phyloP scores from a whole-genome alignment of 164 flowering plant species.

The Pachysandra terminalis region DNA sequence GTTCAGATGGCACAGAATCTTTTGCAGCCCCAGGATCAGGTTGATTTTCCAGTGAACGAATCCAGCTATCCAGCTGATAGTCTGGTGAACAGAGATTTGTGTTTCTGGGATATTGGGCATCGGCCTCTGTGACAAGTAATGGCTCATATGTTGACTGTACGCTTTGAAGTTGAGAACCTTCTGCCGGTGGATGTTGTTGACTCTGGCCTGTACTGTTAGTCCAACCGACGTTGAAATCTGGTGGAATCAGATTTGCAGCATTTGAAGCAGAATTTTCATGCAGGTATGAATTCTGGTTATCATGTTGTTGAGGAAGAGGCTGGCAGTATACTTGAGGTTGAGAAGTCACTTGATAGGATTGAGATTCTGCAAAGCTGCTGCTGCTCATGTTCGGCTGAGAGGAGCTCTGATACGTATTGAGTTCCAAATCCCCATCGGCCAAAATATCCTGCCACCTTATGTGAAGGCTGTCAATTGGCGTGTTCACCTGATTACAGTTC shows the following conservation, averaged over 20 bases:
- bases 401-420: slow-evolving; percentile 10
- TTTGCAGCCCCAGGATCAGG: slow-evolving; percentile 14
- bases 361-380: slow-evolving; percentile 1
- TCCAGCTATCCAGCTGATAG: slow-evolving; percentile 30
- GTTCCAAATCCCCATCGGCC: slow-evolving; percentile 7
- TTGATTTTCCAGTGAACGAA: slow-evolving; percentile 24
- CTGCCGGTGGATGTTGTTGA: slow-evolving; percentile 10
- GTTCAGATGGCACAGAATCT: slow-evolving; percentile 17
- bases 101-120: slow-evolving; percentile 11
- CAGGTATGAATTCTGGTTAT: slow-evolving; percentile 19
- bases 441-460: slow-evolving; percentile 17
- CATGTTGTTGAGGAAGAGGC: slow-evolving; percentile 14
- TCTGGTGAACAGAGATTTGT: slow-evolving; percentile 14
- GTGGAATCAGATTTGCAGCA: slow-evolving; percentile 2
- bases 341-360: slow-evolving; percentile 3
- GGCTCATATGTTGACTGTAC: slow-evolving; percentile 16
- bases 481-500: slow-evolving; percentile 6
- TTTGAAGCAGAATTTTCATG: slow-evolving; percentile 8
- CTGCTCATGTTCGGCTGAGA: slow-evolving; percentile 8
- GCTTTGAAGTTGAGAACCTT: slow-evolving; percentile 15
- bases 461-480: slow-evolving; percentile 6
- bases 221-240: slow-evolving; percentile 17
- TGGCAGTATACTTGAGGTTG: slow-evolving; percentile 17
- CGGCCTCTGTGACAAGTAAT: slow-evolving; percentile 13
- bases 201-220: slow-evolving; percentile 6